A percentile compares a stretch with the other conserved stretches of the same genome.
phyloP scores from a whole-genome alignment of 768 basidiomycete species.

The Collybiopsis confluens region DNA sequence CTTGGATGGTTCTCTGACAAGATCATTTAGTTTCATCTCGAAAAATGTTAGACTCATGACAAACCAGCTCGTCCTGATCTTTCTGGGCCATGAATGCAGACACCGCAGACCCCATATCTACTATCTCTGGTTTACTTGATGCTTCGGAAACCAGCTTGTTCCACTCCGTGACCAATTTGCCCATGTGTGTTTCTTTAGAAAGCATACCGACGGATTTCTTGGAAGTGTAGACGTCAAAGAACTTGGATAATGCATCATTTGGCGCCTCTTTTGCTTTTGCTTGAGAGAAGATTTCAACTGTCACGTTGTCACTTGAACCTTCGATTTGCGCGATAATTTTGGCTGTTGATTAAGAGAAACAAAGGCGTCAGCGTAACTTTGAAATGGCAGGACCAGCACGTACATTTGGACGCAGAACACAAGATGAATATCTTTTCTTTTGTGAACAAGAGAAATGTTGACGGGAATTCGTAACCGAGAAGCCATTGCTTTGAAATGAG shows the following conservation, averaged over 20 bases:
- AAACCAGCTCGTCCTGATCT: conserved; percentile 86
- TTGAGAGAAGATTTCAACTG: conserved; percentile 73
- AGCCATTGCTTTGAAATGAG: conserved; percentile 76
- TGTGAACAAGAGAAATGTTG: conserved; percentile 82
- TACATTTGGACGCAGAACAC: conserved; percentile 88
- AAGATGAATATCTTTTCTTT: conserved; percentile 74
- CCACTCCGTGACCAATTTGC: conserved; percentile 89
- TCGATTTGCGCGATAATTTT: conserved; percentile 82
- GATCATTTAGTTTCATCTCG: conserved; percentile 6
- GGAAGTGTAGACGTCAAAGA: conserved; percentile 58
- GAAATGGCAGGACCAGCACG: conserved; percentile 10
- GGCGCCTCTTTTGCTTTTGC: conserved; percentile 77
- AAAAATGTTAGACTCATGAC: not conserved
- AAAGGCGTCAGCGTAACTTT: conserved; percentile 4
- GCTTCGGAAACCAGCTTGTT: conserved; percentile 54
- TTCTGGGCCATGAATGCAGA: conserved; percentile 82
- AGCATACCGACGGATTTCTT: conserved; percentile 69
- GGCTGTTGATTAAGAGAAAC: conserved; percentile 39
- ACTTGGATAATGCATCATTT: conserved; percentile 69
- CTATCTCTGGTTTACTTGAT: conserved; percentile 60
- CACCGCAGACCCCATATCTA: conserved; percentile 76
- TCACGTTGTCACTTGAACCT: conserved; percentile 48
- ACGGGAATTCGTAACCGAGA: conserved; percentile 96
- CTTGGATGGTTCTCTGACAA: conserved; percentile 70
- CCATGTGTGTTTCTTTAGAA: conserved; percentile 77